Evolutionary conservation across 2,329 filamentous ascomycete genomes (phyloP), one percentile per base, ranked within the genome.

Genomic region (Claviceps digitariae): DNA sequence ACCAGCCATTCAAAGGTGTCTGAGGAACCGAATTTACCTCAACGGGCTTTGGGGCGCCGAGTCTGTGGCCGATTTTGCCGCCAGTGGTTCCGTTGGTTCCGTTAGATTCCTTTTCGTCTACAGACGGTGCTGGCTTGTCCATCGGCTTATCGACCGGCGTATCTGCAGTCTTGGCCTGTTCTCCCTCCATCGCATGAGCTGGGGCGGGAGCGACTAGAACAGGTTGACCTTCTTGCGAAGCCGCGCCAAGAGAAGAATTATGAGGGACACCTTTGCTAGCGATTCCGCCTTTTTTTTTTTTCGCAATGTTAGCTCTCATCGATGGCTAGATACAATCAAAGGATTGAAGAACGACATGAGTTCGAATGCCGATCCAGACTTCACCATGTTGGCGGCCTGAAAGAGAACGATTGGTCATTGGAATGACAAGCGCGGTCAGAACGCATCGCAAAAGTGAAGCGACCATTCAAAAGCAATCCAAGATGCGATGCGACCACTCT

Each of bases 1-100:
- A 29, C 6, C 27, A 55, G 20, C 59, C 58, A 44, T 68, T 64
- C 50, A 68, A 51, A 23, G 70, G 69, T 9, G 67, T 72, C 57
- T 69, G 58, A 20, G 66, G 66, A 8, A 66, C 63, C 17, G 67
- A 67, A 29, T 5, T 29, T 9, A 29, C 27, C 27, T 29, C 27
- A 29, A 29, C 27, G 27, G 27, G 27, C 57, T 66, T 67, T 9
- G 67, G 64, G 23, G 52, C 55, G 17, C 53, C 57, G 7, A 56
- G 45, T 1, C 52, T 54, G 27, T 62, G 57, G 43, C 58, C 55
- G 40, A 59, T 54, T 40, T 53, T 48, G 50, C 57, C 54, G 48
- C 57, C 53, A 56, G 52, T 50, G 13, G 50, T 38, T 25, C 51
- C 44, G 20, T 56, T 56, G 17, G 48, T 38, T 47, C 63, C 57